A percentile compares a stretch with the other conserved stretches of the same genome.
phyloP scores from a whole-genome alignment of 2,329 filamentous ascomycete genomes.

The Xylaria arbuscula region DNA sequence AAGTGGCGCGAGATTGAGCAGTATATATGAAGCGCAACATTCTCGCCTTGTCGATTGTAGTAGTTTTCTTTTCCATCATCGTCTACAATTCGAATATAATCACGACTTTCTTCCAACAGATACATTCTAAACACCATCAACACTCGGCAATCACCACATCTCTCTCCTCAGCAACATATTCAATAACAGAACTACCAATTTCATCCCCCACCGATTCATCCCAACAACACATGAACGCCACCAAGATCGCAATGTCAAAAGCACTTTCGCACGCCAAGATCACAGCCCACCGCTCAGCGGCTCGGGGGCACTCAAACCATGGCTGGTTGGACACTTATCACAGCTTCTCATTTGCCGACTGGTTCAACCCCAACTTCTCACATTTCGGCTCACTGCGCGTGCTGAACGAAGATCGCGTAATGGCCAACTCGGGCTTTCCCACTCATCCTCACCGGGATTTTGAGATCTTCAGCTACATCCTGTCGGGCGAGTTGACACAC shows the following conservation, averaged over 20 bases:
- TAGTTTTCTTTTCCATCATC: conserved; percentile 48
- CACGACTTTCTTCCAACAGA: conserved; percentile 33
- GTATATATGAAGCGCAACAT: conserved; percentile 52
- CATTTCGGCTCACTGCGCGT: conserved; percentile 83
- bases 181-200: conserved; percentile 13
- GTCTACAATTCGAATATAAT: conserved; percentile 43
- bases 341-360: conserved; percentile 83
- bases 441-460: conserved; percentile 88
- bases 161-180: conserved; percentile 7
- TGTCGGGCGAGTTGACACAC: conserved; percentile 88
- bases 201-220: conserved; percentile 9
- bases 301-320: conserved; percentile 81
- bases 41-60: conserved; percentile 44
- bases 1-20: neutral
- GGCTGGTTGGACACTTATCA: conserved; percentile 91
- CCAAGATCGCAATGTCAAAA: conserved; percentile 68
- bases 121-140: conserved; percentile 14
- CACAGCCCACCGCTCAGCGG: conserved; percentile 75
- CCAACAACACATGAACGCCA: conserved; percentile 50
- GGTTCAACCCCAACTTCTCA: conserved; percentile 73
- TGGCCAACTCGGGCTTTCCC: conserved; percentile 79
- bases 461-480: conserved; percentile 86
- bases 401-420: conserved; percentile 89
- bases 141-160: neutral
- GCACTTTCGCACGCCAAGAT: conserved; percentile 76